Evolutionary conservation across 495 filamentous ascomycete genomes (phyloP), one percentile per base, ranked within the genome.

Genomic region (Durotheca rogersii): DNA sequence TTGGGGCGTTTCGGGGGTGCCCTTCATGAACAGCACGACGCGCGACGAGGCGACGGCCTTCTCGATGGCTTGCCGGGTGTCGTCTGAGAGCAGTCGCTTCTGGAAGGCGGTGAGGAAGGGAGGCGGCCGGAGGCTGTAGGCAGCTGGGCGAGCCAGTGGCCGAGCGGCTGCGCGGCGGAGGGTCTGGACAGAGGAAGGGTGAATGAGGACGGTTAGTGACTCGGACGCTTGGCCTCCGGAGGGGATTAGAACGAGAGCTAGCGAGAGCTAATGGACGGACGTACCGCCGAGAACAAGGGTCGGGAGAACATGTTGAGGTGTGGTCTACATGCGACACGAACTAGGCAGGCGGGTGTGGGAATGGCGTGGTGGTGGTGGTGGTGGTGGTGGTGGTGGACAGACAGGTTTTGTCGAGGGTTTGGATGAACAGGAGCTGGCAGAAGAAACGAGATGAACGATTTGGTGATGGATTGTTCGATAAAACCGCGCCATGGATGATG

Each of bases 1-100:
- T 66, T 98, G 92, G n/a, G 93, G 93, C 16, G 81, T 89, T 69
- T 96, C 93, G 31, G 93, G 93, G 1, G 93, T 96, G 41, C 93
- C 92, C 72, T 97, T 97, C 92, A 97, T 97, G 75, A 97, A 98
- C 18, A 98, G 79, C 11, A 98, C 93, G 0, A 98, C 92, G 3
- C 91, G 92, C 7, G 89, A 84, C 1, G 89, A 87, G 17, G 66
- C 72, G 14, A 97, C 81, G 6, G 90, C 91, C 66, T 90, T 87
- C 62, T 96, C 87, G 53, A 98, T 96, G 3, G 90, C 89, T 19
- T 79, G 67, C 47, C 73, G 78, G 15, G 85, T 90, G 54, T 89
- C 81, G 20, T 82, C 75, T 9, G 93, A 96, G 29, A 98, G 78
- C 12, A 85, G 73, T 14, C 90, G 86, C 30, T 61, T 67, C 49